Base-by-base conservation (phyloP, 2,329 filamentous ascomycete species). In the Incumbomyces lentus region DNA sequence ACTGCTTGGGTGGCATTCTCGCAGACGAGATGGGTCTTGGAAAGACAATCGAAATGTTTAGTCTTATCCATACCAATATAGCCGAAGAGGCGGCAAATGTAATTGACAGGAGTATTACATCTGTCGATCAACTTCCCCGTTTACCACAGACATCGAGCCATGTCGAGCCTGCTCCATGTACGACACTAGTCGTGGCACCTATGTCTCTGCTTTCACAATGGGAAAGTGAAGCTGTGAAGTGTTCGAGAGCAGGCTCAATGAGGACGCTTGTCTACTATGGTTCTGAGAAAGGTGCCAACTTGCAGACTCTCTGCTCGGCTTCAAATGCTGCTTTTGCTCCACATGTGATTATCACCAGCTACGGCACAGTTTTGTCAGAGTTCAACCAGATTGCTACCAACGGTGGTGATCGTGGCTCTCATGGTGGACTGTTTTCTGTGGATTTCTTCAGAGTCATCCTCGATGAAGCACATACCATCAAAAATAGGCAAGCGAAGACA, bases 11-110 rank as follows among this genome's bases (percentile, higher is more conserved):
- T 37, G 92, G 92, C 5, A 86, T 98, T 48, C 70, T 98, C 35
- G 92, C 92, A 7, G 92, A 98, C 59, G 75, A 96, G 65, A 98
- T 98, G 92, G 92, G 92, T 39, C 72, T 98, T 1, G 92, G 92
- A 30, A 98, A 98, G 69, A 98, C 92, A 0, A 96, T 98, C 44
- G 90, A 98, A 61, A 96, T 98, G 88, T 78, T 98, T 51, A 92
- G 87, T 65, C 70, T 98, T 41, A 77, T 98, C 4, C 92, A 98
- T 62, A 79, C 86, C 0, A 86, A 96, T 61, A 79, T 77, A 51
- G 82, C 79, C 2, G 72, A 82, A 17, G 60, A 70, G 22, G 52
- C 64, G 13, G 56, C 58, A 14, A 52, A 60, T 11, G 55, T 62
- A 7, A 42, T 54, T 17, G 56, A 57, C 33, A 57, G 60, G 50